phyloP scores from a whole-genome alignment of 306 rosid species.

The Biancaea sappan region DNA sequence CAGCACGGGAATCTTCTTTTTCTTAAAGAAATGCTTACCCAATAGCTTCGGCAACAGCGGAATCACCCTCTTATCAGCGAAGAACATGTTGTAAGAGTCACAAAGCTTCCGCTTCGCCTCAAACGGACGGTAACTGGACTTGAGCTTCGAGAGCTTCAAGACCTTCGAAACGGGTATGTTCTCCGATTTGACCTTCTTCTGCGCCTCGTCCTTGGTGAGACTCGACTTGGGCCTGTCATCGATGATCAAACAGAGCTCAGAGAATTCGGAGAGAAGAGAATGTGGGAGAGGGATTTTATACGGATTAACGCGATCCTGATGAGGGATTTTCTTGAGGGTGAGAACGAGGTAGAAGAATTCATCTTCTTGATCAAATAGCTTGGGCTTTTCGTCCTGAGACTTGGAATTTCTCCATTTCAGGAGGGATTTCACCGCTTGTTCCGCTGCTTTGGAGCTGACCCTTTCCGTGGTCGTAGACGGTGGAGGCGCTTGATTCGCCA shows the following conservation, averaged over 20 bases:
- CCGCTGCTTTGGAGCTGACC: constrained; percentile 34
- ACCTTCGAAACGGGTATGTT: constrained; percentile 57
- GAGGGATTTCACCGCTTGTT: constrained; percentile 61
- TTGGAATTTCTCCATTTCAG: constrained; percentile 63
- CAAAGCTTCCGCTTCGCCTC: constrained; percentile 76
- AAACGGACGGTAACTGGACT: constrained; percentile 65
- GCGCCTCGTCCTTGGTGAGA: constrained; percentile 52
- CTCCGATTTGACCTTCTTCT: constrained; percentile 57
- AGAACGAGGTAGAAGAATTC: constrained; percentile 66
- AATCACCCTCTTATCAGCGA: constrained; percentile 63
- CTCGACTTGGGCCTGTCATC: constrained; percentile 66
- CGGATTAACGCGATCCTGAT: constrained; percentile 60
- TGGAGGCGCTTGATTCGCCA: constrained; percentile 3
- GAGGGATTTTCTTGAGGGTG: constrained; percentile 65
- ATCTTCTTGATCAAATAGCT: constrained; percentile 54
- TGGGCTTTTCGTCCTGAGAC: constrained; percentile 45
- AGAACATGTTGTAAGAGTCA: constrained; percentile 63
- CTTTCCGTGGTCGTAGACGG: constrained; percentile 22
- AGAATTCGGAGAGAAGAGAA: constrained; percentile 46
- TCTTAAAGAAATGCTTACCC: constrained; percentile 78
- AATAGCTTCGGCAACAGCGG: constrained; percentile 56
- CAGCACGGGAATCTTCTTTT: constrained; percentile 79
- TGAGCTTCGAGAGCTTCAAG: constrained; percentile 67
- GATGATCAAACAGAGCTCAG: constrained; percentile 71
- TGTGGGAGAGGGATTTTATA: constrained; percentile 62